A percentile compares a stretch with the other conserved stretches of the same genome.
Conservation (phyloP, 225 moss, liverwort and hornwort genomes). For the Physcomitrium patens region DNA sequence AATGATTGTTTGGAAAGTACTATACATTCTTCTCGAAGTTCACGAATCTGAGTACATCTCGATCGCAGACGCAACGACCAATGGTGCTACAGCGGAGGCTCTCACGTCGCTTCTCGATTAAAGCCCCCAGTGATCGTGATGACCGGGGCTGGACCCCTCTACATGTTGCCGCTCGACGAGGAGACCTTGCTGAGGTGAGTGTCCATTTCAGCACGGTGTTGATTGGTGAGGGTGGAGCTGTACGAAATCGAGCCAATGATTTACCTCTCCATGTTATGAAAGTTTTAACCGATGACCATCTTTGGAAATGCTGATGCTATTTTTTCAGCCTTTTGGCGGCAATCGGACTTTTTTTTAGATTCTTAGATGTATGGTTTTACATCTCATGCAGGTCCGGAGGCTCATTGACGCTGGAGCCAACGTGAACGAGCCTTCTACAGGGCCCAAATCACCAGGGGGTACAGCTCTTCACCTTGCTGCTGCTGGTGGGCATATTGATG, state of each 20-base stretch:
- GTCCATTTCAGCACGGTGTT: background rate
- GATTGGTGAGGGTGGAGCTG: background rate
- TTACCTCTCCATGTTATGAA: too few relatives aligned
- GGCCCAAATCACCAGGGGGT: constrained; percentile 86
- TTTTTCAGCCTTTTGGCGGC: background rate
- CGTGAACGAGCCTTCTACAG: constrained; percentile 80
- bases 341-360: background rate
- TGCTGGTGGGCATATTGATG: constrained; percentile 76
- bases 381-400: constrained; percentile 61
- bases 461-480: constrained; percentile 87
- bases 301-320: background rate
- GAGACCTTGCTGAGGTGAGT: constrained; percentile 77
- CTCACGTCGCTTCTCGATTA: constrained; percentile 59
- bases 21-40: background rate
- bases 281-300: too few relatives aligned
- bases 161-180: constrained; percentile 83
- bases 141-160: constrained; percentile 95
- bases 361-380: background rate
- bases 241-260: background rate
- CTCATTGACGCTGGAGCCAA: constrained; percentile 77
- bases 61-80: constrained; percentile 45
- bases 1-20: background rate
- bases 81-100: constrained; percentile 65
- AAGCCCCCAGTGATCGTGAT: constrained; percentile 55
- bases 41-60: constrained; percentile 35